These are phyloP conservation scores for Cladosporium sp. DNA, from an alignment of 2,329 filamentous ascomycete genomes.

Conservation along the genomic window DNA sequence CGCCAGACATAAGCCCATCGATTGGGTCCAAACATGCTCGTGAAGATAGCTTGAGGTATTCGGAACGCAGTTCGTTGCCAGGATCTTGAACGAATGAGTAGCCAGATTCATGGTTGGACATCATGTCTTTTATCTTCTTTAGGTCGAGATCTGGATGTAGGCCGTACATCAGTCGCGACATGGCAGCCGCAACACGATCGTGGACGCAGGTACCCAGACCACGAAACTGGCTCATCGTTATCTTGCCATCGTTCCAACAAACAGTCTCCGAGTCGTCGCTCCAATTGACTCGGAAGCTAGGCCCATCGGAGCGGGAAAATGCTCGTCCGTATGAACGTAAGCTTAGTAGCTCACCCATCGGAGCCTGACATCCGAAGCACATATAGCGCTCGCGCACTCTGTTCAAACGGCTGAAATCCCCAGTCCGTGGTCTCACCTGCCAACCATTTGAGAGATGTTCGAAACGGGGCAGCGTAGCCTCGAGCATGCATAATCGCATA, in stretches of 20 bases:
- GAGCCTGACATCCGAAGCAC: slow-evolving; percentile 5
- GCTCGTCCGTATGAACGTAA: slow-evolving; percentile 8
- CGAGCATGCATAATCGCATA: neutral
- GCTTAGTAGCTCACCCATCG: slow-evolving; percentile 5
- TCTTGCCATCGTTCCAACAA: neutral
- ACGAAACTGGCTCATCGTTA: neutral
- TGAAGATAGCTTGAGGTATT: neutral
- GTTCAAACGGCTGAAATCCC: neutral
- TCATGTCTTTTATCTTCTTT: neutral
- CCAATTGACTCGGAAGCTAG: neutral
- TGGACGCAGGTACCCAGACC: neutral
- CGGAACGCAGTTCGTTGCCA: neutral
- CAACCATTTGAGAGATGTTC: neutral
- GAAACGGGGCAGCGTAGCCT: neutral
- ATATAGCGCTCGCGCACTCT: slow-evolving; percentile 2
- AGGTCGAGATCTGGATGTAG: neutral
- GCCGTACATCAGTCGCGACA: neutral
- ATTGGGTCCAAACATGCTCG: neutral
- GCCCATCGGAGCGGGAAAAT: neutral
- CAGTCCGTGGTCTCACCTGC: neutral
- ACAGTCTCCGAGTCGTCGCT: neutral
- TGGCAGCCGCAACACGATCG: neutral
- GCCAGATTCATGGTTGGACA: neutral
- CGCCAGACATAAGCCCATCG: neutral
- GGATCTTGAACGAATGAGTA: neutral